phyloP scores from a whole-genome alignment of 768 basidiomycete genomes.

The Dacryopinax primogenitus region DNA sequence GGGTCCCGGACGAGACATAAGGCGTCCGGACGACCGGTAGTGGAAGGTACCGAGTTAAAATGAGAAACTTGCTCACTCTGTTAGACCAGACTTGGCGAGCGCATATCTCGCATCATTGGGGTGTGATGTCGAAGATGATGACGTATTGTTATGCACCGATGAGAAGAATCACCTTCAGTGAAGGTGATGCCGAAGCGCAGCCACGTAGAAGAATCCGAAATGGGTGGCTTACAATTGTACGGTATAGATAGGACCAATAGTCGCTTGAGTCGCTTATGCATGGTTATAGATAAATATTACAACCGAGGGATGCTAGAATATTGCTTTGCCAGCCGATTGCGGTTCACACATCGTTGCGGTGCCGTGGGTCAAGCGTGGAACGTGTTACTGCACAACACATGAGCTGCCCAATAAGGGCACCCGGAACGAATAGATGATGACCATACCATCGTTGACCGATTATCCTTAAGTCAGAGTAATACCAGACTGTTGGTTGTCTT shows the following conservation, averaged over 20 bases:
- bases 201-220: no score
- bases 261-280: conserved; percentile 7
- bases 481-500: neutral
- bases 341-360: neutral
- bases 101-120: neutral
- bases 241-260: neutral
- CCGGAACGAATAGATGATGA: neutral
- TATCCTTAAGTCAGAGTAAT: neutral
- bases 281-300: neutral
- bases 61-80: neutral
- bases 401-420: neutral
- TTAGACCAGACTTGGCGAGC: conserved; percentile 4
- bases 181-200: no score
- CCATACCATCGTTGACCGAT: neutral
- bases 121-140: neutral
- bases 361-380: neutral
- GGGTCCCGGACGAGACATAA: neutral
- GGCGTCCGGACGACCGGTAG: neutral
- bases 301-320: neutral
- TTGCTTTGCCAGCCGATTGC: conserved; percentile 1
- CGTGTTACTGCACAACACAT: neutral
- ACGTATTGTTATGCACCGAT: no score
- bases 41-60: neutral
- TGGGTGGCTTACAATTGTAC: neutral
- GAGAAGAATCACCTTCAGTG: no score